A percentile compares a stretch with the other conserved stretches of the same genome.
Conservation (phyloP, 1,284 basidiomycete species). For the Cryptococcus jaspeensis region DNA sequence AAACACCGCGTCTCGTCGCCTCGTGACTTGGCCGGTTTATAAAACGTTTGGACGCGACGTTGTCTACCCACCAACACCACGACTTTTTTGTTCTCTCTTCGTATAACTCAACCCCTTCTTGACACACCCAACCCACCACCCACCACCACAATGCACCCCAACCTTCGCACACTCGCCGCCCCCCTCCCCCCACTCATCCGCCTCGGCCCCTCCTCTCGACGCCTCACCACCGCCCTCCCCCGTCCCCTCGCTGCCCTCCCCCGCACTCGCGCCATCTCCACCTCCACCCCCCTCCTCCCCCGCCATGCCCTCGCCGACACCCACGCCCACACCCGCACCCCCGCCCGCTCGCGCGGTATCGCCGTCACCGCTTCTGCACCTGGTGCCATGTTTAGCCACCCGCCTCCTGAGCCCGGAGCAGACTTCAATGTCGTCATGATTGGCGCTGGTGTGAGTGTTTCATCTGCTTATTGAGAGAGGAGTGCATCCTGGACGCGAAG, state of each 20-base stretch:
- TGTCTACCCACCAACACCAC: conserved; percentile 4
- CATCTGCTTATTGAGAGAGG: neutral
- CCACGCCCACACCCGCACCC: conserved; percentile 1
- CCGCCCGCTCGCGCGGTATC: conserved; percentile 29
- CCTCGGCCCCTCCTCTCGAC: conserved; percentile 10
- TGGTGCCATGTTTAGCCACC: conserved; percentile 42
- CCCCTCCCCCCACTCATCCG: conserved; percentile 23
- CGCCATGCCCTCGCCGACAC: conserved; percentile 13
- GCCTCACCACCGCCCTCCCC: conserved; percentile 9
- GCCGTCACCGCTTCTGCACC: conserved; percentile 41
- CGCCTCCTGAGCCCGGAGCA: conserved; percentile 54
- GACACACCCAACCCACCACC: neutral
- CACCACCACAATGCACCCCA: conserved; percentile 31
- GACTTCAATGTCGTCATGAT: conserved; percentile 88
- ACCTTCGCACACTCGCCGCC: conserved; percentile 27
- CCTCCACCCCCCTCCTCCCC: conserved; percentile 26
- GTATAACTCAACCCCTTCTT: neutral
- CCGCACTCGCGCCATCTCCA: conserved; percentile 13
- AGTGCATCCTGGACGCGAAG: too few relatives aligned
- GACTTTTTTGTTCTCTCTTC: neutral
- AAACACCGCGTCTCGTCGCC: neutral
- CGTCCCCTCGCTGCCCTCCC: conserved; percentile 9
- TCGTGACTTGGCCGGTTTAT: neutral
- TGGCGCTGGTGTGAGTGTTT: conserved; percentile 65
- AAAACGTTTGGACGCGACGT: conserved; percentile 1